Evolutionary conservation across 306 rosid species (phyloP), one percentile per base, ranked within the genome.

Genomic region (Ormosia emarginata): DNA sequence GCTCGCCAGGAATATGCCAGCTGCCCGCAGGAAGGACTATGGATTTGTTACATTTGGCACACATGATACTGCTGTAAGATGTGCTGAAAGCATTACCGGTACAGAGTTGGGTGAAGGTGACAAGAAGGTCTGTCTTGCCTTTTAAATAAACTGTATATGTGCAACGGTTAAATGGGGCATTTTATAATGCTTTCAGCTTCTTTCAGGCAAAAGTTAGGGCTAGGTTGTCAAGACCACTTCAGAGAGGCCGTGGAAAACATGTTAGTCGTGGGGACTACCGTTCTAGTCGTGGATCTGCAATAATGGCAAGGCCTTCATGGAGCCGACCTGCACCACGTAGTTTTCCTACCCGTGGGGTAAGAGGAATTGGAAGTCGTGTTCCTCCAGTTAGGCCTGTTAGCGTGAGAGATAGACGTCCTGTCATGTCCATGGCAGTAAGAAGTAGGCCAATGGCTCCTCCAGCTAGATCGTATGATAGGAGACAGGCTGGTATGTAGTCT

Each of bases 1-100:
- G 79, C 97, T 96, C 79, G 98, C 99, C 0, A 90, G 99, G 73
- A 96, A 93, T 84, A 96, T 96, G 99, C 97, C 99, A 32, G 92
- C 97, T 33, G 99, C 98, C 8, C 95, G 94, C 71, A 90, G 99
- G 83, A 96, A 86, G 82, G 99, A 96, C 85, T 96, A 93, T 80
- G 99, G 99, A 53, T 96, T 96, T 90, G 89, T 96, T 74, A 92
- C 98, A 73, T 96, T 96, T 84, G 93, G 88, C 84, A 80, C 98
- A 41, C 97, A 92, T 74, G 97, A 90, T 78, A 96, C 94, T 78
- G 97, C 99, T 4, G 90, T 93, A 77, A 86, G 89, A 13, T 96
- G 99, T 87, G 94, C 98, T 7, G 94, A 96, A 66, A 85, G 92
- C 86, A 93, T 93, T 71, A 93, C 87, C 78, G 95, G 95, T 87